phyloP scores from a whole-genome alignment of 257 asterid species.

The Lavandula angustifolia region DNA sequence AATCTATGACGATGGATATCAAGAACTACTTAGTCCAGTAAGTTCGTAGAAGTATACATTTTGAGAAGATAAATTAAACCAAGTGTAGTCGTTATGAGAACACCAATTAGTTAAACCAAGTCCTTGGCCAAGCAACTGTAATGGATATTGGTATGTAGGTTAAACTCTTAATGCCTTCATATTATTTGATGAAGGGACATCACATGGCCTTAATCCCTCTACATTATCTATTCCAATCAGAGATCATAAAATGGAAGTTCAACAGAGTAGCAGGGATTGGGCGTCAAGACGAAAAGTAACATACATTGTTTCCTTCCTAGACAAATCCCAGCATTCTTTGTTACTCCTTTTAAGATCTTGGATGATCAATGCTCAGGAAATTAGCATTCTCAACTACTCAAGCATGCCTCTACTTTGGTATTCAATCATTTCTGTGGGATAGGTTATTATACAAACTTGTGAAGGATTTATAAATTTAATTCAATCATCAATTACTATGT shows the following conservation, averaged over 20 bases:
- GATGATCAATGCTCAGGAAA: background rate
- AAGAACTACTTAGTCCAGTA: background rate
- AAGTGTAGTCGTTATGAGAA: background rate
- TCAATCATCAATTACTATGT: too few relatives aligned
- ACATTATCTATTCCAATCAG: background rate
- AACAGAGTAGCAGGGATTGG: background rate
- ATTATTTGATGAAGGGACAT: background rate
- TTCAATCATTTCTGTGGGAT: too few relatives aligned
- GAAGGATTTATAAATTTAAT: too few relatives aligned
- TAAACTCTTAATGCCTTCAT: too few relatives aligned
- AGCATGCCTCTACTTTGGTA: background rate
- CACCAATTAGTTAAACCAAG: background rate
- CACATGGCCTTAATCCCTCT: background rate
- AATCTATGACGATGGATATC: too few relatives aligned
- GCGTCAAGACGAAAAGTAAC: background rate
- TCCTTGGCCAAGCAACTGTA: background rate
- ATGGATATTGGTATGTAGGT: background rate
- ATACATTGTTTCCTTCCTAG: too few relatives aligned
- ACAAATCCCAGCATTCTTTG: too few relatives aligned
- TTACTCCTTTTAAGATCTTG: too few relatives aligned
- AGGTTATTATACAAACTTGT: background rate
- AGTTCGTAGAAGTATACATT: background rate
- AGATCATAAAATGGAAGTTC: background rate
- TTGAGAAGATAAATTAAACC: background rate
- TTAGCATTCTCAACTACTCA: background rate